These are phyloP conservation scores for Saccharomyces paradoxus DNA, from an alignment of 805 yeast species.

Conservation along the genomic window DNA sequence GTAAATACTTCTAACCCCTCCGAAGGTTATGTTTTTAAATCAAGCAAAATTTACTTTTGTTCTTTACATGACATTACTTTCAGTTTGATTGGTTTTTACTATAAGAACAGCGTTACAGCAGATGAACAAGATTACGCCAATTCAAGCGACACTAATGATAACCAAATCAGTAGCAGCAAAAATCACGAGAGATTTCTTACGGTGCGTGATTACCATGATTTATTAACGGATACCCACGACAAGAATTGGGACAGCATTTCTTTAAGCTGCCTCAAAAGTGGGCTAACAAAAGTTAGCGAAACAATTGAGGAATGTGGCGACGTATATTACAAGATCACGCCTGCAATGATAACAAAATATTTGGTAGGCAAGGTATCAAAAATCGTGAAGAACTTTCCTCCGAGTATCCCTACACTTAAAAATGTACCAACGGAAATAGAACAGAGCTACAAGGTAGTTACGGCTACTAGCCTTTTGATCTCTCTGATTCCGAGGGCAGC, in stretches of 20 bases:
- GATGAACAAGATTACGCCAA: slow-evolving; percentile 18
- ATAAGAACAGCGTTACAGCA: slow-evolving; percentile 6
- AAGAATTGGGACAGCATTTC: slow-evolving; percentile 18
- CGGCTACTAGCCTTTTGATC: slow-evolving; percentile 36
- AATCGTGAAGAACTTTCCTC: slow-evolving; percentile 35
- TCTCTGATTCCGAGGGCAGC: slow-evolving; percentile 42
- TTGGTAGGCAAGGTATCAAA: slow-evolving; percentile 33
- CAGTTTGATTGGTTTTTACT: slow-evolving; percentile 22
- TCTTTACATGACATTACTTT: slow-evolving; percentile 20
- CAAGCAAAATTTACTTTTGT: slow-evolving; percentile 14
- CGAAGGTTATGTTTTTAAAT: slow-evolving; percentile 18
- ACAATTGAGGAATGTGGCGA: slow-evolving; percentile 38
- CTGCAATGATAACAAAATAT: slow-evolving; percentile 32
- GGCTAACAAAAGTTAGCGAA: slow-evolving; percentile 34
- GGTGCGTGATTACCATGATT: slow-evolving; percentile 28
- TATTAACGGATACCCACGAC: slow-evolving; percentile 26
- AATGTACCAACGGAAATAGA: slow-evolving; percentile 30
- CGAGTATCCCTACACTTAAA: slow-evolving; percentile 27
- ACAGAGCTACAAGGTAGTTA: slow-evolving; percentile 29
- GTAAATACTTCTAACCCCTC: slow-evolving; percentile 13
- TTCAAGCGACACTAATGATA: no score
- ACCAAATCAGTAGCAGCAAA: not conserved
- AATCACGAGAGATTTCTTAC: slow-evolving; percentile 19
- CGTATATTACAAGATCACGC: slow-evolving; percentile 38
- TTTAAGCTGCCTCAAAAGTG: slow-evolving; percentile 10